A percentile compares a stretch with the other conserved stretches of the same genome.
Evolutionary conservation across 805 yeast genomes (phyloP).

Genomic region (Suhomyces sp.): DNA sequence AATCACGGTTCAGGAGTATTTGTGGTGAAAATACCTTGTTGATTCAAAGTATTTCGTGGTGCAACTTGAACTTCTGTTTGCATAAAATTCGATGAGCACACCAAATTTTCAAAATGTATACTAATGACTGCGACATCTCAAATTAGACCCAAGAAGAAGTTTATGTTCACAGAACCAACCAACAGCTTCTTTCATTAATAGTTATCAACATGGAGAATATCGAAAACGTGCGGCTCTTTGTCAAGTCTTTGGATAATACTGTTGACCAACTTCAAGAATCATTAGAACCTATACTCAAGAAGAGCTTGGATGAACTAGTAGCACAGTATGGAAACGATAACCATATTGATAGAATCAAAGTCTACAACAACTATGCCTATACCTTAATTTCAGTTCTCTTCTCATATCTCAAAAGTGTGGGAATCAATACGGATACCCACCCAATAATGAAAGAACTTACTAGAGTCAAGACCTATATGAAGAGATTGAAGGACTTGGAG

Average conservation of each 20-base stretch:
- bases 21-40: no score
- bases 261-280: conserved; percentile 33
- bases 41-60: no score
- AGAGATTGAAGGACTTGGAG: conserved; percentile 47
- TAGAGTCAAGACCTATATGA: conserved; percentile 68
- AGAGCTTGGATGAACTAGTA: conserved; percentile 40
- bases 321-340: conserved; percentile 20
- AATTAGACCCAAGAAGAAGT: no score
- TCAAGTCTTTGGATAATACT: conserved; percentile 37
- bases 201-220: conserved; percentile 53
- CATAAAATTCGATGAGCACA: conserved; percentile 4
- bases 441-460: conserved; percentile 66
- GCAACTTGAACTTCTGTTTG: no score
- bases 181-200: no score
- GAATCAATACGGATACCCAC: conserved; percentile 56
- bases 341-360: conserved; percentile 27
- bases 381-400: conserved; percentile 56
- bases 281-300: conserved; percentile 36
- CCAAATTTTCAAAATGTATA: conserved; percentile 6
- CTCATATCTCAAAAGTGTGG: conserved; percentile 58
- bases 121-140: no score
- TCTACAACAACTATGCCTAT: conserved; percentile 47
- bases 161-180: no score
- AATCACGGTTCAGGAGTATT: no score
- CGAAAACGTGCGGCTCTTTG: conserved; percentile 40